A percentile compares a stretch with the other conserved stretches of the same genome.
These are phyloP conservation scores for Xylaria digitata DNA, from an alignment of 2,329 filamentous ascomycete species.

Conservation along the genomic window DNA sequence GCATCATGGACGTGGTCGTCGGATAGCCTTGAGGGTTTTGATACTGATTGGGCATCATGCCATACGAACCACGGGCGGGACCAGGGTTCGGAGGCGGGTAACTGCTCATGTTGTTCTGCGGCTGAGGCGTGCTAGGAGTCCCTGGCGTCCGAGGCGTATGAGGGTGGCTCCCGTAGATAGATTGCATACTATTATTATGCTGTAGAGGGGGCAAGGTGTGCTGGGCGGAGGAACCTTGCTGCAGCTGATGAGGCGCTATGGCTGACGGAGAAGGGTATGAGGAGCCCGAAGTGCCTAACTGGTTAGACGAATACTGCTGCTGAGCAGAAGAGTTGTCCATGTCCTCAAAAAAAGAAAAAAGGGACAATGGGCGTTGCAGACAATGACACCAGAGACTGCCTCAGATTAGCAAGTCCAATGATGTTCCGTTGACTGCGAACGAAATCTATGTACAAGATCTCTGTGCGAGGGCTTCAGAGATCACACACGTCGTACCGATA, in stretches of 20 bases:
- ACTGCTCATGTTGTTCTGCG: conserved; percentile 62
- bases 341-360: conserved; percentile 52
- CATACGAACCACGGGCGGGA: conserved; percentile 61
- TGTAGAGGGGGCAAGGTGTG: conserved; percentile 68
- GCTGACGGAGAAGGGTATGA: conserved; percentile 64
- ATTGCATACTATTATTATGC: conserved; percentile 62
- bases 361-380: conserved; percentile 40
- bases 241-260: conserved; percentile 64
- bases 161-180: conserved; percentile 68
- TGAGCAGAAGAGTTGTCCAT: conserved; percentile 61
- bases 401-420: conserved; percentile 42
- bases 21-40: conserved; percentile 67
- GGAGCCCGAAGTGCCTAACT: conserved; percentile 65
- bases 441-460: conserved; percentile 12
- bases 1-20: conserved; percentile 70
- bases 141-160: conserved; percentile 72
- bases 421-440: conserved; percentile 39
- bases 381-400: conserved; percentile 44
- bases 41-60: conserved; percentile 66
- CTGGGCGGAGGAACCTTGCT: conserved; percentile 59
- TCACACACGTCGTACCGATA: conserved; percentile 34
- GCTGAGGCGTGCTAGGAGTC: conserved; percentile 71
- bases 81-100: conserved; percentile 48
- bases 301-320: conserved; percentile 64
- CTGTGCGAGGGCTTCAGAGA: conserved; percentile 21